Evolutionary conservation across 2,329 filamentous ascomycete species (phyloP), one percentile per base, ranked within the genome.

Genomic region (Fusarium azukiicola): DNA sequence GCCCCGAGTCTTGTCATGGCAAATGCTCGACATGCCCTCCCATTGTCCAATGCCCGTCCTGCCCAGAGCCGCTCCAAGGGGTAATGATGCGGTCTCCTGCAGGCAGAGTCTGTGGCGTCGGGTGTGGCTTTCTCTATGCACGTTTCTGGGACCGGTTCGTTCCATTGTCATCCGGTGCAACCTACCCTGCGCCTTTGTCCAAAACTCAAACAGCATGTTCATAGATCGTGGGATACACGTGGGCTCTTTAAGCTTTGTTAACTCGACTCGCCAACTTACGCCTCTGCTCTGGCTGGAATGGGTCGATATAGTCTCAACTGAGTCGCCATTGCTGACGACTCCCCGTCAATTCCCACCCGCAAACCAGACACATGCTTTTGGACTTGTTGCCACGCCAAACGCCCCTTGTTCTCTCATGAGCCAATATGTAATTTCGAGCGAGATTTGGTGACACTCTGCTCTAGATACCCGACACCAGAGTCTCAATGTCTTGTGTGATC

Each of bases 101-200:
- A 76, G 49, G 66, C 66, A 49, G 49, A 54, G 27, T 52, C 49
- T 21, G 71, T 72, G 77, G 77, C 77, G 77, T 71, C 75, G 74
- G 78, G 58, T 73, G 78, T 80, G 78, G 77, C 78, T 79, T 78
- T 56, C 66, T 47, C 50, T 58, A 74, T 79, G 78, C 77, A 76
- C 74, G 77, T 63, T 79, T 78, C 71, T 69, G 74, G 77, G 74
- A 42, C 36, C 56, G 36, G 40, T 61, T 42, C 56, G 8, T 61
- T 21, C 56, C 36, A 61, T 61, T 61, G 79, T 67, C 77, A 69
- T 75, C 74, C 56, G 64, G 69, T 77, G 75, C 54, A 52, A 72
- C 44, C 54, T 64, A 64, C 56, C n/a, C 19, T 67, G 68, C 67
- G 63, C 56, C 67, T 69, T 63, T 56, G 67, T 54, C 58, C 36